Evolutionary conservation across 2,329 filamentous ascomycete species (phyloP).

Genomic region (Lasiodiplodia sp.): DNA sequence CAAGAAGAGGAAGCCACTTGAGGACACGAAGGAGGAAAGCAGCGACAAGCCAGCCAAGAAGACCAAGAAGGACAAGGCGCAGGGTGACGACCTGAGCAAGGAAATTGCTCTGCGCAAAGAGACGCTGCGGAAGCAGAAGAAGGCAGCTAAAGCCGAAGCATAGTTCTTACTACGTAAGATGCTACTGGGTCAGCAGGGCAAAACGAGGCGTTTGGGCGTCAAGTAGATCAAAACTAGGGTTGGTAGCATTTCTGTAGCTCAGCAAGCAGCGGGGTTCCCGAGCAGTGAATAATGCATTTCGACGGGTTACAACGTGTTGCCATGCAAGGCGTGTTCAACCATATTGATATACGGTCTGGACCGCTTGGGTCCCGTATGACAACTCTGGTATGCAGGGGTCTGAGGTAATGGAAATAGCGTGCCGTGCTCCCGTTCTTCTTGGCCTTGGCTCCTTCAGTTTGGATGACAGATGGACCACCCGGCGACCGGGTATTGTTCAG

Average conservation of each 20-base stretch:
- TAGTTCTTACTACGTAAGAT: conserved; percentile 9
- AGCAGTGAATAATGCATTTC: background rate
- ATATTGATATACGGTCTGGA: background rate
- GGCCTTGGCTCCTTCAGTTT: conserved; percentile 1
- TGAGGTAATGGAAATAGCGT: conserved; percentile 7
- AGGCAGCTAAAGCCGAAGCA: conserved; percentile 43
- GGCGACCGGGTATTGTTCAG: background rate
- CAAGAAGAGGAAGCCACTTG: conserved; percentile 31
- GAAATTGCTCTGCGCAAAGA: conserved; percentile 50
- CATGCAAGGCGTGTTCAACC: background rate
- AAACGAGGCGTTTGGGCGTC: conserved; percentile 29
- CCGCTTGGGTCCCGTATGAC: background rate
- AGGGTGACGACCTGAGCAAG: conserved; percentile 32
- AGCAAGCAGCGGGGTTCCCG: background rate
- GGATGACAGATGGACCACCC: conserved; percentile 11
- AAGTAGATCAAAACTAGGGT: conserved; percentile 16
- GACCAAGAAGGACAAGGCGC: conserved; percentile 63
- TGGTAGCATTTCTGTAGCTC: background rate
- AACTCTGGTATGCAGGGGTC: background rate
- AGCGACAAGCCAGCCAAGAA: conserved; percentile 34
- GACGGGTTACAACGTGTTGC: background rate
- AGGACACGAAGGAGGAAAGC: conserved; percentile 44
- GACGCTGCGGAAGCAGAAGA: conserved; percentile 59
- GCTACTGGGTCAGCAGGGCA: conserved; percentile 20
- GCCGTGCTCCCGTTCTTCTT: background rate